Evolutionary conservation across 257 asterid genomes (phyloP), one percentile per base, ranked within the genome.

Genomic region (Striga asiatica): DNA sequence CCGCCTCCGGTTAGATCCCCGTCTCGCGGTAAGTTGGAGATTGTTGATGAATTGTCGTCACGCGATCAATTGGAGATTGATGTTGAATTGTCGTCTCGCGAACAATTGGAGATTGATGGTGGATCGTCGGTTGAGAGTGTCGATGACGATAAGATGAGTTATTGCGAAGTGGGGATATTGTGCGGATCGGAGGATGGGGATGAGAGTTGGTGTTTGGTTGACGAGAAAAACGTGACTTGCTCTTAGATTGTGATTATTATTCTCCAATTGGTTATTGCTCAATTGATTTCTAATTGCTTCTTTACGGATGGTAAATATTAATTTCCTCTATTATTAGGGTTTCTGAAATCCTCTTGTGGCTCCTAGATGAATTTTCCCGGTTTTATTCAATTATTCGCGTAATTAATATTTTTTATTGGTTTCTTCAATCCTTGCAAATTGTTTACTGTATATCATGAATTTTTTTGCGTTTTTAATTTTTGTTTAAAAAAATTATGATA

Each of bases 191-290:
- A 54, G 64, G 82, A 76, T 22, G 91, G 61, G 32, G 95, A 70
- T 56, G 94, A 76, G 51, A 78, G 71, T 42, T 85, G 97, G 96
- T 83, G 82, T 58, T 67, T 85, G 58, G 88, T 83, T 67, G 81
- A 80, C 46, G 82, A 81, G 13, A 10, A n/a, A 3, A 2, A 13
- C 18, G 3, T 41, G 48, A 41, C 16, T 41, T 13, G 45, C 3
- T 11, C 13, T 38, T 5, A n/a, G 19, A 1, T 37, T 12, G 3
- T 39, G 3, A 5, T 2, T 12, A 12, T 13, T 3, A 2, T 39
- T 39, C 0, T 39, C n/a, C 6, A 9, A 9, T 11, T 1, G 0
- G 2, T 35, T 35, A 11, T 0, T 35, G 3, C 2, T 11, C n/a
- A 2, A 35, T 8, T 35, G n/a, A 35, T 11, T n/a, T n/a, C n/a